Base-by-base conservation (phyloP, 805 yeast genomes). In the Kluyveromyces dobzhanskii region DNA sequence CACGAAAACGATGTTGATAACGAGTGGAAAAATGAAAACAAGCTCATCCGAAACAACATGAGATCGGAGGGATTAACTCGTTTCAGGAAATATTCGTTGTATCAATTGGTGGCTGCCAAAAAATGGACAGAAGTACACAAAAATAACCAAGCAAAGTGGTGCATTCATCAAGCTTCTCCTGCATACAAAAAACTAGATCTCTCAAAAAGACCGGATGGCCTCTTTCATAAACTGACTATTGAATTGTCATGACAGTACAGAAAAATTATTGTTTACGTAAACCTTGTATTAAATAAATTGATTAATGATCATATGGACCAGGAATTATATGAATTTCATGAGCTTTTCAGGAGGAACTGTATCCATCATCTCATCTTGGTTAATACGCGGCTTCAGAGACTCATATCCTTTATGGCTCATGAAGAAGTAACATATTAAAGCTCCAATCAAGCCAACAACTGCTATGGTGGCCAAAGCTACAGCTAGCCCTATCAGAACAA, bases 51-150 rank as follows among this genome's bases (percentile, higher is more conserved):
- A 3, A 49, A 53, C 4, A 59, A 66, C 25, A 53, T 68, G 37
- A 61, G 65, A 4, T 63, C 67, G 0, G 54, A 71, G 27, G 79
- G 90, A 0, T 56, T 75, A 16, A 74, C 82, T 2, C 66, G 94
- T 42, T 61, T 61, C 37, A 70, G 97, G 39, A 86, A 86, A 54
- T 76, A 87, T 1, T 75, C 85, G 0, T 67, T 88, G 21, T 87
- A 95, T 85, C 70, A 72, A 47, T 55, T 87, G 19, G 55, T 87
- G 19, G 79, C 95, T 0, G 80, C 86, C 5, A 73, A 73, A 40
- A 84, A 82, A 53, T 78, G 95, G 82, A 69, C 70, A 12, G 61
- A 64, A 42, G 56, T 54, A 37, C 46, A 48, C 27, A 57, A 56
- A 39, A 54, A 61, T 59, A 45, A 49, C 19, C 61, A 55, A 32